Conservation (phyloP, 257 asterid species). For the Phtheirospermum japonicum region DNA sequence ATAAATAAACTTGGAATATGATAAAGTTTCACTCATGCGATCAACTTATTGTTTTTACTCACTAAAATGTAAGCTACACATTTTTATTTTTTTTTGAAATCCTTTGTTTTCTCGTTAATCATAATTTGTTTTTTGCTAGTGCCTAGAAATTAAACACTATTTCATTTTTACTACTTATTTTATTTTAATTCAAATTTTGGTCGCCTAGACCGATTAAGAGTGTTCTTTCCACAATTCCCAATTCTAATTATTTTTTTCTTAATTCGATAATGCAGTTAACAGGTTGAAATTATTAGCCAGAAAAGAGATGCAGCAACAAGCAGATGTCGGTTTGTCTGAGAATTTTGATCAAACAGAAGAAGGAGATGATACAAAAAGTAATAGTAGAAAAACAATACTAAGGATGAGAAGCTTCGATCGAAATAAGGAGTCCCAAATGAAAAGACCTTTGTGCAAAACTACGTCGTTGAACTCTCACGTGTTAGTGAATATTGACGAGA, state of each 20-base stretch:
- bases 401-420: conserved; percentile 37
- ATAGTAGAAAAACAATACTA: conserved; percentile 5
- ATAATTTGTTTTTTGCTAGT: too few relatives aligned
- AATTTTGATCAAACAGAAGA: background rate
- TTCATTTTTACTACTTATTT: background rate
- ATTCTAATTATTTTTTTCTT: background rate
- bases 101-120: background rate
- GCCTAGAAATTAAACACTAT: too few relatives aligned
- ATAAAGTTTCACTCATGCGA: background rate
- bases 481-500: conserved; percentile 28
- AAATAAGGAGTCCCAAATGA: conserved; percentile 24
- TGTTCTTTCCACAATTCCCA: too few relatives aligned
- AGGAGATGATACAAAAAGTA: conserved; percentile 11
- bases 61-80: background rate
- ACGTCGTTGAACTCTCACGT: conserved; percentile 37
- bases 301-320: conserved; percentile 25
- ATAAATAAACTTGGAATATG: background rate
- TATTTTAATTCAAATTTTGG: background rate
- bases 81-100: background rate
- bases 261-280: conserved; percentile 19
- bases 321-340: conserved; percentile 20
- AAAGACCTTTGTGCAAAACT: conserved; percentile 22
- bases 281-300: conserved; percentile 3
- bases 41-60: background rate
- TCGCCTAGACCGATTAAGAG: too few relatives aligned